Conservation (phyloP, 768 basidiomycete species). For the Leccinum obscurum region DNA sequence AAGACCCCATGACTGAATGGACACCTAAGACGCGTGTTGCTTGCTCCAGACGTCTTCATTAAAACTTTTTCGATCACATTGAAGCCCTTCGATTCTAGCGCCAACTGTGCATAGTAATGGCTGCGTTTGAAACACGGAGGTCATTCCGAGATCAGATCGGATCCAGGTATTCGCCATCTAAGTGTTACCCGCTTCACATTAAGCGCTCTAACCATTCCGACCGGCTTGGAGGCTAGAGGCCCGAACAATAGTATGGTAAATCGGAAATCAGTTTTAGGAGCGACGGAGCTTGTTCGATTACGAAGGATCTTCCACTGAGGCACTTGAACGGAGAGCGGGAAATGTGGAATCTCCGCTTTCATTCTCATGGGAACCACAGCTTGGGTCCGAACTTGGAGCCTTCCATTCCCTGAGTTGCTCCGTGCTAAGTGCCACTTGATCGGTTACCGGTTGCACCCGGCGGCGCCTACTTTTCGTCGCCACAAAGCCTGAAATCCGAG, state of each 20-base stretch:
- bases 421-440: neutral
- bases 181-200: neutral
- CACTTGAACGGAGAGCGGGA: neutral
- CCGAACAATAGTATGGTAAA: neutral
- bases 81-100: neutral
- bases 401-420: slow-evolving; percentile 14
- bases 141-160: neutral
- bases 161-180: neutral
- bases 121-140: slow-evolving; percentile 5
- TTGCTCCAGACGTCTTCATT: slow-evolving; percentile 6
- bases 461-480: neutral
- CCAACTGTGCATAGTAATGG: neutral
- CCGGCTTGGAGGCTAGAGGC: neutral
- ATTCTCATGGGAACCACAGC: slow-evolving; percentile 5
- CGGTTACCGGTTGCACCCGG: neutral
- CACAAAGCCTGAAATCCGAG: neutral
- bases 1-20: neutral
- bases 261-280: neutral
- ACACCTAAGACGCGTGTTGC: neutral
- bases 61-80: neutral
- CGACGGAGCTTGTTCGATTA: neutral
- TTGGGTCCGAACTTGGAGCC: neutral
- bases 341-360: slow-evolving; percentile 8
- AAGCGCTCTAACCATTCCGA: neutral
- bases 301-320: neutral